These are phyloP conservation scores for Naganishia kalamii DNA, from an alignment of 768 basidiomycete species.

Conservation along the genomic window DNA sequence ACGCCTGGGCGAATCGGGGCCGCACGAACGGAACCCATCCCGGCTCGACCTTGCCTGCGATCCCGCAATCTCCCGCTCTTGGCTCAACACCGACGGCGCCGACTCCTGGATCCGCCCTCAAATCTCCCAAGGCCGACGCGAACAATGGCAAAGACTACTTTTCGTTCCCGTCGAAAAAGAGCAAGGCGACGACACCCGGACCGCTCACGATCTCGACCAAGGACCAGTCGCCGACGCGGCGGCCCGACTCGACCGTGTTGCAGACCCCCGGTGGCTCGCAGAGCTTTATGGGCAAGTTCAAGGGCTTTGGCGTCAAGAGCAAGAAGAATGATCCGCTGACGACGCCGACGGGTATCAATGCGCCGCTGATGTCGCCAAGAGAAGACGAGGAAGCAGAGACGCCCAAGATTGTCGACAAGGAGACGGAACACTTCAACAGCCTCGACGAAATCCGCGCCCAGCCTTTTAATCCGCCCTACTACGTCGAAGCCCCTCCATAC, in stretches of 20 bases:
- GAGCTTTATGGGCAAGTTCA: conserved; percentile 68
- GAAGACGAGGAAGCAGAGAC: conserved; percentile 35
- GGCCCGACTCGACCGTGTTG: conserved; percentile 23
- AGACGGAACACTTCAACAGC: conserved; percentile 42
- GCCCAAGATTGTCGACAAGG: conserved; percentile 34
- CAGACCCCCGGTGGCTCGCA: conserved; percentile 53
- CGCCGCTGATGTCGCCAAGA: conserved; percentile 38
- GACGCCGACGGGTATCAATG: conserved; percentile 37
- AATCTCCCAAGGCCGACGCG: conserved; percentile 26
- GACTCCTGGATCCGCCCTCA: conserved; percentile 5
- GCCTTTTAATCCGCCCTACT: conserved; percentile 57
- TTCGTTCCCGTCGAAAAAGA: conserved; percentile 27
- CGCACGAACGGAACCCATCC: neutral
- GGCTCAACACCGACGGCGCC: conserved; percentile 16
- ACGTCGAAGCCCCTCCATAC: conserved; percentile 65
- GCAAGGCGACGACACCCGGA: conserved; percentile 13
- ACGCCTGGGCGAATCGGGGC: conserved; percentile 24
- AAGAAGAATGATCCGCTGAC: conserved; percentile 45
- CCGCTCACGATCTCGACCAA: neutral
- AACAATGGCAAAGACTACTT: conserved; percentile 40
- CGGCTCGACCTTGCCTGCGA: conserved; percentile 43
- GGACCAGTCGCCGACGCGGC: conserved; percentile 23
- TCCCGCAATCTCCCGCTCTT: conserved; percentile 51
- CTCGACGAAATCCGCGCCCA: conserved; percentile 47
- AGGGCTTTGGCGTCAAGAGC: conserved; percentile 62